Evolutionary conservation across 768 basidiomycete species (phyloP).

Genomic region (Lactarius trivialis): DNA sequence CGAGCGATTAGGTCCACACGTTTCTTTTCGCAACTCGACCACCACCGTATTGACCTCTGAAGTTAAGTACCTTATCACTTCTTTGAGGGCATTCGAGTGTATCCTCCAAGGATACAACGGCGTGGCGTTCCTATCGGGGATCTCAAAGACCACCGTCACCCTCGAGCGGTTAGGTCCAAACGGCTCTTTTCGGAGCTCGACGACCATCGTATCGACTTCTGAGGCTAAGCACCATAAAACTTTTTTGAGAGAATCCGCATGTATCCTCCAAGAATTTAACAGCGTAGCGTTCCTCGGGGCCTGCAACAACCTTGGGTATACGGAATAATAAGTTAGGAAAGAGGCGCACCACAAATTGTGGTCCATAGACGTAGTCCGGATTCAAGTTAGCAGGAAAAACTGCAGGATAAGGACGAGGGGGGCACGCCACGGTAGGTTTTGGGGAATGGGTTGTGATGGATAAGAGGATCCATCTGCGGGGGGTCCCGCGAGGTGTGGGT

Average conservation of each 20-base stretch:
- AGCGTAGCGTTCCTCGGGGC: neutral
- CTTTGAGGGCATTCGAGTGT: neutral
- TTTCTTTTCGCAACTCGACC: neutral
- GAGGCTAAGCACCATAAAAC: neutral
- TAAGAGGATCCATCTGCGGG: neutral
- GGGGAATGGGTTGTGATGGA: neutral
- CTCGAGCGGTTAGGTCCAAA: neutral
- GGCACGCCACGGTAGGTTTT: neutral
- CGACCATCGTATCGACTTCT: neutral
- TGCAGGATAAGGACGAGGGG: neutral
- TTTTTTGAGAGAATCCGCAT: neutral
- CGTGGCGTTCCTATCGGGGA: neutral
- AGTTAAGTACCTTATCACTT: neutral
- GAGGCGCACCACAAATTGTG: neutral
- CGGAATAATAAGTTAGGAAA: neutral
- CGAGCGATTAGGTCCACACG: neutral
- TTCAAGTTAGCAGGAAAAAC: neutral
- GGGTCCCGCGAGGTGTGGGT: neutral
- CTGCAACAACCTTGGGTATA: neutral
- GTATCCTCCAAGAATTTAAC: neutral
- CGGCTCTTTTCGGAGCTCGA: neutral
- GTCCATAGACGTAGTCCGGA: neutral
- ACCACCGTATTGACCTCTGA: neutral
- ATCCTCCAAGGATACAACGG: neutral
- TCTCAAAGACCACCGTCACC: constrained; percentile 4